Conservation (phyloP, 768 basidiomycete species). For the Suillus brevipes region DNA sequence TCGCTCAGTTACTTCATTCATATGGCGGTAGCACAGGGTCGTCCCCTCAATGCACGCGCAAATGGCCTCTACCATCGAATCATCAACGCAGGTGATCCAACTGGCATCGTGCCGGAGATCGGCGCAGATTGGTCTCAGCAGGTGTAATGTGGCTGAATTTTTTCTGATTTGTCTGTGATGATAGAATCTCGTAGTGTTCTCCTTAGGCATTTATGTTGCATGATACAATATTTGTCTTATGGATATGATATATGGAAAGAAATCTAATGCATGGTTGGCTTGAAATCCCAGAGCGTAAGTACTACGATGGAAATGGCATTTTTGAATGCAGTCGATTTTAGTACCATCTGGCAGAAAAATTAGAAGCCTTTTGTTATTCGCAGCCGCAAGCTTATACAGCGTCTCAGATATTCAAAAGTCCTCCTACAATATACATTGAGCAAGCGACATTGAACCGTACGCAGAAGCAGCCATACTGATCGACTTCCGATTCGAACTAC, state of each 20-base stretch:
- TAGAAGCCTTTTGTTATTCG: neutral
- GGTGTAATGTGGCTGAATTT: neutral
- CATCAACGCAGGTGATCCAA: neutral
- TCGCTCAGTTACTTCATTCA: constrained; percentile 8
- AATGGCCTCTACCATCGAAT: constrained; percentile 10
- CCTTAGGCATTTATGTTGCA: too few relatives aligned
- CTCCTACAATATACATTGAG: too few relatives aligned
- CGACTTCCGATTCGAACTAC: neutral
- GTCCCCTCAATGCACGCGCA: constrained; percentile 14
- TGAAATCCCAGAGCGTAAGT: neutral
- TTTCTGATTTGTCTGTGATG: neutral
- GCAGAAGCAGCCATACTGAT: neutral
- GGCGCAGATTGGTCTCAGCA: constrained; percentile 8
- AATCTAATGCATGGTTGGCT: neutral
- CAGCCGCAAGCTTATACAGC: neutral
- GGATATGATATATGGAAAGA: neutral
- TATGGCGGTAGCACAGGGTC: constrained; percentile 9
- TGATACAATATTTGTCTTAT: neutral
- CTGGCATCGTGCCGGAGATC: constrained; percentile 12
- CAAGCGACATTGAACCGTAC: neutral
- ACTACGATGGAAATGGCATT: neutral
- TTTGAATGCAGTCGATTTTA: neutral
- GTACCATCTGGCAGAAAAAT: neutral
- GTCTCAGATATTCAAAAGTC: too few relatives aligned
- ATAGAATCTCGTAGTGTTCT: neutral